phyloP scores from a whole-genome alignment of 441 rosid species.

The Erodium moschatum region DNA sequence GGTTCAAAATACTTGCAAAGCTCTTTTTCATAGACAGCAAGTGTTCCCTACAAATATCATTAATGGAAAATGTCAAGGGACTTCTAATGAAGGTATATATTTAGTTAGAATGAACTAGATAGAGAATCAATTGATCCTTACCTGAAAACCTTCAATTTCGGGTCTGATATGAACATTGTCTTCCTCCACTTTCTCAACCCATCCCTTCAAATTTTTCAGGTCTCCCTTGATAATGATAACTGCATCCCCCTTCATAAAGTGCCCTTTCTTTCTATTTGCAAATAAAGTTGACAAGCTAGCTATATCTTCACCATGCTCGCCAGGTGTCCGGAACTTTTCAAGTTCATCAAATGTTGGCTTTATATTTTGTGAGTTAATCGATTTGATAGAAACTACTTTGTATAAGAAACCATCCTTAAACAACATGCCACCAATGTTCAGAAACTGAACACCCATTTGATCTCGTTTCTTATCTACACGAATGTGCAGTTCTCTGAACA shows the following conservation, averaged over 20 bases:
- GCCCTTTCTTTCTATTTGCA: slow-evolving; percentile 90
- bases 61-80: slow-evolving; percentile 7
- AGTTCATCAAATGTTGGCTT: slow-evolving; percentile 94
- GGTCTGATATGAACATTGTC: slow-evolving; percentile 83
- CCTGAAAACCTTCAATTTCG: slow-evolving; percentile 88
- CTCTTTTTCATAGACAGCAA: slow-evolving; percentile 78
- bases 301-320: slow-evolving; percentile 70
- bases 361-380: slow-evolving; percentile 64
- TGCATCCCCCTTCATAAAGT: slow-evolving; percentile 96
- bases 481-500: slow-evolving; percentile 72
- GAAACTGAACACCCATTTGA: too few species aligned
- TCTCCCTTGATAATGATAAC: slow-evolving; percentile 91
- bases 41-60: slow-evolving; percentile 54
- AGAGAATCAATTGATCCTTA: slow-evolving; percentile 35
- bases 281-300: slow-evolving; percentile 77
- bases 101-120: slow-evolving; percentile 10
- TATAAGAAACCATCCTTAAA: slow-evolving; percentile 91
- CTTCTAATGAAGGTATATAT: slow-evolving; percentile 3
- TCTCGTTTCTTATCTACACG: slow-evolving; percentile 90
- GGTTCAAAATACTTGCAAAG: slow-evolving; percentile 95
- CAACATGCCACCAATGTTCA: slow-evolving; percentile 60
- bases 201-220: slow-evolving; percentile 83
- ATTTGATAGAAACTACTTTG: slow-evolving; percentile 77
- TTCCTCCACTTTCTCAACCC: slow-evolving; percentile 98
- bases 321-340: slow-evolving; percentile 75